phyloP scores from a whole-genome alignment of 2,329 filamentous ascomycete species.

The Sporothrix luriei region DNA sequence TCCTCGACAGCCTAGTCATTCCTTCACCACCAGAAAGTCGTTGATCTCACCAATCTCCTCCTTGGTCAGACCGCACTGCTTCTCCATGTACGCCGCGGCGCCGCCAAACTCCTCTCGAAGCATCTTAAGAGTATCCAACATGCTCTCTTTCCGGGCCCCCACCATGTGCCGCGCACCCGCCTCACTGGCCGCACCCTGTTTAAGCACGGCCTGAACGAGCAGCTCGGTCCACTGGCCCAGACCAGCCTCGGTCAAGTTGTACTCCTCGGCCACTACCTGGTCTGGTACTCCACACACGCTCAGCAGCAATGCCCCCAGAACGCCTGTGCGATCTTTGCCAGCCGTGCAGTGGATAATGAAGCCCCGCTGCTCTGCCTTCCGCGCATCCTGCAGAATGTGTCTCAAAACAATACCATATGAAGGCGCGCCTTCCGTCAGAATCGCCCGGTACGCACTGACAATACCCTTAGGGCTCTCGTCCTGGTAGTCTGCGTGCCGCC shows the following conservation, averaged over 20 bases:
- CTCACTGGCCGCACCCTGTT: constrained; percentile 52
- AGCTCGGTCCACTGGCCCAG: constrained; percentile 56
- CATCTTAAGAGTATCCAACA: constrained; percentile 55
- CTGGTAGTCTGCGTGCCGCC: constrained; percentile 63
- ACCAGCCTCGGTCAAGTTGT: constrained; percentile 66
- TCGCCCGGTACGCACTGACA: constrained; percentile 51
- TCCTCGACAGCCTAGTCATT: not conserved
- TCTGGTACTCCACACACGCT: constrained; percentile 64
- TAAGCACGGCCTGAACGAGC: constrained; percentile 55
- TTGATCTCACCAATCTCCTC: constrained; percentile 41
- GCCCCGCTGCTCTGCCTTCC: not conserved
- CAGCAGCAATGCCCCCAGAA: constrained; percentile 68
- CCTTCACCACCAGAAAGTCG: constrained; percentile 12
- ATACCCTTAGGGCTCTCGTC: constrained; percentile 47
- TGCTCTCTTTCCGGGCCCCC: constrained; percentile 51
- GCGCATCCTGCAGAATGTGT: constrained; percentile 52
- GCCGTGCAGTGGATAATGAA: constrained; percentile 67
- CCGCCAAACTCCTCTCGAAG: constrained; percentile 64
- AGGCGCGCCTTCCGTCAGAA: constrained; percentile 59
- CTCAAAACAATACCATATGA: constrained; percentile 42
- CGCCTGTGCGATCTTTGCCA: constrained; percentile 76
- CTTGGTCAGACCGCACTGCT: constrained; percentile 59
- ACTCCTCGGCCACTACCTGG: constrained; percentile 66
- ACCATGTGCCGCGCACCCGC: constrained; percentile 52
- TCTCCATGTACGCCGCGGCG: constrained; percentile 63